Conservation (phyloP, 192 early-diverging fungal genomes). For the Kappamyces sp. region DNA sequence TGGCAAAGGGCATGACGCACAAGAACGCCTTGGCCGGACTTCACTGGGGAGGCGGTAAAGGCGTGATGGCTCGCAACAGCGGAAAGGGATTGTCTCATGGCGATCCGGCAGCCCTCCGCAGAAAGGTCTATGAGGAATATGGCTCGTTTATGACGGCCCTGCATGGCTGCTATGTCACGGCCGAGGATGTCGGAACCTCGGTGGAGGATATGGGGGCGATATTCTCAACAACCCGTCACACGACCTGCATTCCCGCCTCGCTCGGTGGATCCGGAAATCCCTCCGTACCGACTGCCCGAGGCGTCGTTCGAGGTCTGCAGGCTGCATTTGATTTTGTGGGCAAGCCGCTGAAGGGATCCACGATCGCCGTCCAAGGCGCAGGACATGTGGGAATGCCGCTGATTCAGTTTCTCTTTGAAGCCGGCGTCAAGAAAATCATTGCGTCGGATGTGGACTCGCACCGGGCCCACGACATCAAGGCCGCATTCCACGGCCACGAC, state of each 20-base stretch:
- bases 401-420: slow-evolving; percentile 23
- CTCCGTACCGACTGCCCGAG: slow-evolving; percentile 34
- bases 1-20: slow-evolving; percentile 37
- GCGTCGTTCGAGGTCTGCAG: slow-evolving; percentile 31
- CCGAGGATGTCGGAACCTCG: slow-evolving; percentile 37
- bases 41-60: slow-evolving; percentile 47
- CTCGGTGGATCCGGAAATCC: slow-evolving; percentile 38
- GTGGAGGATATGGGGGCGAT: slow-evolving; percentile 30
- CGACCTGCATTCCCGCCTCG: slow-evolving; percentile 33
- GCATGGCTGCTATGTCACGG: slow-evolving; percentile 38
- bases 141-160: slow-evolving; percentile 31
- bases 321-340: slow-evolving; percentile 33
- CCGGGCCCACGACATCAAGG: slow-evolving; percentile 12
- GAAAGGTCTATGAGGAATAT: slow-evolving; percentile 35
- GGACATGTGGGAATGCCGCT: slow-evolving; percentile 32
- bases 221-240: slow-evolving; percentile 29
- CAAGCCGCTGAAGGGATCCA: slow-evolving; percentile 22
- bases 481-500: slow-evolving; percentile 20
- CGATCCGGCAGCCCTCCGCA: neutral
- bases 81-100: slow-evolving; percentile 27
- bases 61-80: slow-evolving; percentile 34
- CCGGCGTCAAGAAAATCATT: slow-evolving; percentile 25
- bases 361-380: slow-evolving; percentile 34
- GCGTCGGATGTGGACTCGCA: slow-evolving; percentile 23
- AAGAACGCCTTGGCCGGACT: slow-evolving; percentile 38